Base-by-base conservation (phyloP, 169 alveolate genomes). In the Theileria parva region DNA sequence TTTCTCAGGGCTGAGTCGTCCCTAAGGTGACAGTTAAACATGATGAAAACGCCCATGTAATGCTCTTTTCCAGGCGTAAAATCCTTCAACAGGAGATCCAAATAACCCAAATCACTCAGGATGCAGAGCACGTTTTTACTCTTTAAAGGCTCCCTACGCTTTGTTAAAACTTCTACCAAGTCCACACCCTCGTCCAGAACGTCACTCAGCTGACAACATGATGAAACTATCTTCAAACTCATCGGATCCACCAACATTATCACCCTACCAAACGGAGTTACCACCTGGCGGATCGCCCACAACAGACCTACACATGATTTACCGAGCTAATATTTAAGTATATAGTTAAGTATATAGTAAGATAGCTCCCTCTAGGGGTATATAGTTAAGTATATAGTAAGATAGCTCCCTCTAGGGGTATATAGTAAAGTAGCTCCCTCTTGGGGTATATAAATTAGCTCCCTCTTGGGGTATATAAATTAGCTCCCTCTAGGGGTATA, bases 101-200 rank as follows among this genome's bases (percentile, higher is more conserved):
- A 69, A 2, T 80, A 57, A 15, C 34, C 32, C 53, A 74, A 83
- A 53, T 83, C 78, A 63, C 93, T 89, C 23, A 93, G 57, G 34
- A 93, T 74, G 66, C 92, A 93, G 23, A 93, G 67, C 39, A 93
- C 91, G 30, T 80, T 89, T 80, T 79, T 91, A 44, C 74, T 83
- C 61, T 69, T 71, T 71, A 93, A 64, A n/a, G 93, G 92, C 63
- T 86, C 90, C 55, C 96, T 44, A 76, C 77, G 80, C 50, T 90
- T 74, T 15, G 85, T 70, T 23, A 93, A 55, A 51, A 87, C 80
- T 75, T 93, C 96, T 8, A 93, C 89, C 28, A 92, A 85, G 23
- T 92, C 93, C 5, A 93, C 95, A 19, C 96, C 96, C 50, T 85
- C 89, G 80, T 93, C 96, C 65, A 93, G 44, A 13, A 93, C 75